Conservation (phyloP, 1,284 basidiomycete species). For the Ceratorhiza oryzae-sativae region DNA sequence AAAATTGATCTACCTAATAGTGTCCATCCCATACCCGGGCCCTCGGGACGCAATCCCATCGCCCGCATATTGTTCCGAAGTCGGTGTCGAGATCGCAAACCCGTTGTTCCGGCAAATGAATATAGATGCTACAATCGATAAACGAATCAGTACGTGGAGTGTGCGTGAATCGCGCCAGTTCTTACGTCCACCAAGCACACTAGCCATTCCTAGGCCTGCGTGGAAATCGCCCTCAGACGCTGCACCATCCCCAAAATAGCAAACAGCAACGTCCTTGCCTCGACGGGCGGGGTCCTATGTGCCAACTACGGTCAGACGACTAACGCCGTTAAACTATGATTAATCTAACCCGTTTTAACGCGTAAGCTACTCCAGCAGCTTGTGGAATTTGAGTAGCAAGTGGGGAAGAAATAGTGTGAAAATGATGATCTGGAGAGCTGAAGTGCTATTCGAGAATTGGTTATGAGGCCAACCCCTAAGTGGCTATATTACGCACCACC, state of each 20-base stretch:
- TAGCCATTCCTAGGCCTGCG: constrained; percentile 59
- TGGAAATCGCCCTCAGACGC: constrained; percentile 63
- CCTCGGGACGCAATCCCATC: constrained; percentile 94
- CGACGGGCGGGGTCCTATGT: constrained; percentile 69
- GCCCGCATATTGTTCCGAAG: constrained; percentile 87
- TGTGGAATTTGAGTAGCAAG: constrained; percentile 97
- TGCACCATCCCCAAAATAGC: constrained; percentile 84
- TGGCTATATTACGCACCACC: constrained; percentile 60
- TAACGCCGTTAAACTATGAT: background rate
- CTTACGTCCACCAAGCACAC: constrained; percentile 54
- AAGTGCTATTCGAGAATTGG: constrained; percentile 68
- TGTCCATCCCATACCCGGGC: constrained; percentile 92
- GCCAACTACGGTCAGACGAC: background rate
- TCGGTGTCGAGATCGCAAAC: constrained; percentile 92
- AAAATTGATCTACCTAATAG: constrained; percentile 55
- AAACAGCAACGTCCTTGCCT: constrained; percentile 80
- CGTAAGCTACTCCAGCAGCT: constrained; percentile 92
- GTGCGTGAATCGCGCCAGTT: constrained; percentile 35
- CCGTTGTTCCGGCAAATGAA: constrained; percentile 55
- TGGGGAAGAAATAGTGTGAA: constrained; percentile 93
- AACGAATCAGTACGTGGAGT: constrained; percentile 40
- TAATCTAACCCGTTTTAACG: constrained; percentile 66
- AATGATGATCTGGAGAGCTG: constrained; percentile 82
- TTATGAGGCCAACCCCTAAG: background rate
- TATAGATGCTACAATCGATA: constrained; percentile 44